Base-by-base conservation (phyloP, 768 basidiomycete species). In the Filobasidium floriforme region DNA sequence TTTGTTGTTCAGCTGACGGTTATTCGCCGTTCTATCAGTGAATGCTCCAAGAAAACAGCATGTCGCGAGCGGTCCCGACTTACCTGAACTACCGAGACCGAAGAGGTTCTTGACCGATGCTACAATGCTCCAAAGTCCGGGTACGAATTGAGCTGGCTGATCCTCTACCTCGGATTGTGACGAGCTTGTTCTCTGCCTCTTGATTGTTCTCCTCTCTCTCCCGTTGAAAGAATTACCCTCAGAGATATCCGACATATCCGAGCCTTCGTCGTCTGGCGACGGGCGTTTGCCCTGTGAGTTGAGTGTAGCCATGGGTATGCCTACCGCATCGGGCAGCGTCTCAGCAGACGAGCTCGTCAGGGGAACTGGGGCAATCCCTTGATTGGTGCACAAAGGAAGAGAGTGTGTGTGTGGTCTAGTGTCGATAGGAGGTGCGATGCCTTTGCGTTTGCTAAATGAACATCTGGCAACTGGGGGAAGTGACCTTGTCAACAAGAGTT, bases 231-330 rank as follows among this genome's bases (percentile, higher is more conserved):
- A 49, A 10, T 44, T 10, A 10, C 19, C 43, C 18, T 22, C 5
- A 49, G 46, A 49, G 15, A 5, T 3, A 18, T 49, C 46, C 22
- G 46, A 49, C 46, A 3, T 5, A 5, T 49, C 46, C 46, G 22
- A 49, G 46, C 46, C 22, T 22, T 49, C 46, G 14, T 49, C 46
- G 22, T 49, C 46, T 22, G 46, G 46, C 12, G 46, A 49, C 2
- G 46, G 18, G 46, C 46, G 46, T 49, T 49, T 49, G 46, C 46
- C 46, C 22, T 49, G 46, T 49, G 18, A 22, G 46, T 49, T 49
- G 22, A 49, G 3, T 15, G 46, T 49, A 22, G 3, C 14, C 46
- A 49, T 49, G 46, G 22, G 46, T 15, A 6, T 49, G 46, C 18
- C 15, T 22, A 14, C 46, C 46, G 22, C 46, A 49, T 49, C 18